Evolutionary conservation across 257 asterid species (phyloP).

Genomic region (Ophiorrhiza pumila): DNA sequence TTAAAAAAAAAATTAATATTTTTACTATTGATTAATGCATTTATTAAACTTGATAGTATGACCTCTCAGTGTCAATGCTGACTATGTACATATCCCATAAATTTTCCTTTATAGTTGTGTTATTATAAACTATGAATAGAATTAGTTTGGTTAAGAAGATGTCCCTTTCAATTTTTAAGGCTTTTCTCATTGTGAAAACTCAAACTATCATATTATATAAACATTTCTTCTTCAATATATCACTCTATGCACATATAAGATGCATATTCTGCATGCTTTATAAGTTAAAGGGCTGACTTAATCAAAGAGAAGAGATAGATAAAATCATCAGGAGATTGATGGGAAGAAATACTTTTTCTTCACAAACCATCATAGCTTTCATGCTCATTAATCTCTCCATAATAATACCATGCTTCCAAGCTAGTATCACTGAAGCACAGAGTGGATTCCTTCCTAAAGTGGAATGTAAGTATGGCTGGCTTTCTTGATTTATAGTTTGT

Average conservation of each 20-base stretch:
- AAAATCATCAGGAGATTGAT: no score
- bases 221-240: neutral
- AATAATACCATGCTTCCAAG: neutral
- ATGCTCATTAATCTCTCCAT: neutral
- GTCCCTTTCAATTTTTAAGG: neutral
- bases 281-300: neutral
- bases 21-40: no score
- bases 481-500: no score
- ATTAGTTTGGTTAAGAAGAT: no score
- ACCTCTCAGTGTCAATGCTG: no score
- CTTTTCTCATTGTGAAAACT: neutral
- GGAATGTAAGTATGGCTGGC: neutral
- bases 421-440: conserved; percentile 2
- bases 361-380: neutral
- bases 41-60: no score
- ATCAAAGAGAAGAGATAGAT: neutral
- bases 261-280: neutral
- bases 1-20: no score
- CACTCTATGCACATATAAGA: neutral
- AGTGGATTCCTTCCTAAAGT: neutral
- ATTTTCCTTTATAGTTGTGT: no score
- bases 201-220: neutral
- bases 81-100: no score
- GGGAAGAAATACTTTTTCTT: neutral
- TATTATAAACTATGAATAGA: no score